These are phyloP conservation scores for Hypoxylon sp. DNA, from an alignment of 2,329 filamentous ascomycete genomes.

Conservation along the genomic window DNA sequence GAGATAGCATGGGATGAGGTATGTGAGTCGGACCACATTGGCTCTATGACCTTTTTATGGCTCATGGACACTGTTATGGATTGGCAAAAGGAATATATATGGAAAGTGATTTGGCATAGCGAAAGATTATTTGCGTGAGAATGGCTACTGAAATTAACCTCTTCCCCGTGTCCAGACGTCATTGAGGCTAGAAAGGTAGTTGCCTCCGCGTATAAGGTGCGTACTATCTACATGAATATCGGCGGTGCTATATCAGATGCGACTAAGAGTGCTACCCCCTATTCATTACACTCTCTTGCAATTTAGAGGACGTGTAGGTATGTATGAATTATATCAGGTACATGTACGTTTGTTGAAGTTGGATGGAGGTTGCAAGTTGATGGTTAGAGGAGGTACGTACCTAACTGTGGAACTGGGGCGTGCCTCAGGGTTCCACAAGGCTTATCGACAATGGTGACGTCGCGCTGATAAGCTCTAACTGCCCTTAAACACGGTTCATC, in stretches of 20 bases:
- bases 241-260: not conserved
- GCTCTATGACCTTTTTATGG: not conserved
- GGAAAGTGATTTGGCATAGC: not conserved
- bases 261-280: not conserved
- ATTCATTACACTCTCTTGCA: not conserved
- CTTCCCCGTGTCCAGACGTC: too few species aligned
- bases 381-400: not conserved
- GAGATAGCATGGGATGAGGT: not conserved
- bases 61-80: not conserved
- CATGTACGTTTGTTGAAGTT: not conserved
- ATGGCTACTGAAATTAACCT: too few species aligned
- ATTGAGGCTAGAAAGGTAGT: too few species aligned
- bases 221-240: too few species aligned
- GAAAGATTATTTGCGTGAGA: not conserved
- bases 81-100: not conserved
- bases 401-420: not conserved
- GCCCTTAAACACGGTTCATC: constrained; percentile 23
- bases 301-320: not conserved
- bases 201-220: too few species aligned
- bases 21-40: not conserved
- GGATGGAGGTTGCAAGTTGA: not conserved
- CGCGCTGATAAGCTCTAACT: constrained; percentile 46
- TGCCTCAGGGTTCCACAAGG: constrained; percentile 17
- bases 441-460: constrained; percentile 47
- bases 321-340: not conserved